Evolutionary conservation across 192 early-diverging fungal genomes (phyloP).

Genomic region (Linnemannia schmuckeri): DNA sequence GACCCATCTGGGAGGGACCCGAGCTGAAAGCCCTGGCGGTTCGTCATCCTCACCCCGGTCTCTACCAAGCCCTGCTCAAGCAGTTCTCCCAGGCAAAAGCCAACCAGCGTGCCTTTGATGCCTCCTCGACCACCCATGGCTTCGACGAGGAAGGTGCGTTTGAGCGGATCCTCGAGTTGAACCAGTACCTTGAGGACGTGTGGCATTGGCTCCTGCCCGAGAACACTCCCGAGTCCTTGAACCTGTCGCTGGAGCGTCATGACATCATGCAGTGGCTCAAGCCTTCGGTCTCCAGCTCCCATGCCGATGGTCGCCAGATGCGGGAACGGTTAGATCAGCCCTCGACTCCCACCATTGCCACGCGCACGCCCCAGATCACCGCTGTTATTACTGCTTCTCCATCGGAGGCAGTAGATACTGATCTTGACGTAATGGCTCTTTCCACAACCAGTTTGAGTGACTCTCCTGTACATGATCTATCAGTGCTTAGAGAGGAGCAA

Average conservation of each 20-base stretch:
- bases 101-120: conserved; percentile 55
- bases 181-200: conserved; percentile 46
- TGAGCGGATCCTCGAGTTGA: conserved; percentile 41
- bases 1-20: not conserved
- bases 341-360: not conserved
- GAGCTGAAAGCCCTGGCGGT: conserved; percentile 23
- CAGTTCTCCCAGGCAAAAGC: conserved; percentile 45
- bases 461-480: not conserved
- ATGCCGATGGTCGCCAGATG: conserved; percentile 50
- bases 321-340: conserved; percentile 15
- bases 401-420: not conserved
- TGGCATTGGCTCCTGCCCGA: conserved; percentile 42
- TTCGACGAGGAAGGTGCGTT: conserved; percentile 50
- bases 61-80: conserved; percentile 33
- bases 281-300: conserved; percentile 18
- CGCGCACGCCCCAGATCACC: not conserved
- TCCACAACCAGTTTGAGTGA: not conserved
- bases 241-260: conserved; percentile 20
- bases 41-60: conserved; percentile 34
- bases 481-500: not conserved
- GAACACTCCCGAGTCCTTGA: conserved; percentile 2
- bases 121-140: conserved; percentile 51
- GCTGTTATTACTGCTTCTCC: not conserved
- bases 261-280: conserved; percentile 52
- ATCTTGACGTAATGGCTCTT: not conserved